Evolutionary conservation across 1,139 yeast species (phyloP).

Genomic region (Kodamaea sp.): DNA sequence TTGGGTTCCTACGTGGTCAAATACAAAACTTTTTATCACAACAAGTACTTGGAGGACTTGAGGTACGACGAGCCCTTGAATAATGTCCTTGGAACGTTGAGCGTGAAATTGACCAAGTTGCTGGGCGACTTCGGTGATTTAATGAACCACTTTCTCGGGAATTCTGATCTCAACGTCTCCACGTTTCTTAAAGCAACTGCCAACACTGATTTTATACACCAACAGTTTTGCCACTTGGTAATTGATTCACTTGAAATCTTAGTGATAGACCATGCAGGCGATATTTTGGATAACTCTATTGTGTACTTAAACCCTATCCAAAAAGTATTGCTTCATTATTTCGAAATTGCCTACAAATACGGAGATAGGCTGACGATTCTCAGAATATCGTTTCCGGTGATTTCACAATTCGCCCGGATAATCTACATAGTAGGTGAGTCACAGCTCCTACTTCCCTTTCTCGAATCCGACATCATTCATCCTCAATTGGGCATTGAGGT

Average conservation of each 20-base stretch:
- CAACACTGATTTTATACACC: neutral
- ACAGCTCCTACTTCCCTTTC: slow-evolving; percentile 18
- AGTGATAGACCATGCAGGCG: slow-evolving; percentile 14
- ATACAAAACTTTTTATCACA: slow-evolving; percentile 13
- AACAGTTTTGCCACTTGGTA: slow-evolving; percentile 12
- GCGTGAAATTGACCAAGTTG: slow-evolving; percentile 14
- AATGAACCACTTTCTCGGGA: slow-evolving; percentile 4
- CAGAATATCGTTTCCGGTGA: slow-evolving; percentile 17
- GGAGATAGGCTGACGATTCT: slow-evolving; percentile 7
- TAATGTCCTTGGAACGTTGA: slow-evolving; percentile 4
- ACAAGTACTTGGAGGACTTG: slow-evolving; percentile 7
- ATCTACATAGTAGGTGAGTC: slow-evolving; percentile 29
- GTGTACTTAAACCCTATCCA: slow-evolving; percentile 13
- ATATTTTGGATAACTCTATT: slow-evolving; percentile 9
- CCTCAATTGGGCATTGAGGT: slow-evolving; percentile 12
- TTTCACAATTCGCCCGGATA: slow-evolving; percentile 23
- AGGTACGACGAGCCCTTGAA: slow-evolving; percentile 2
- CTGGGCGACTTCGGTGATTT: slow-evolving; percentile 14
- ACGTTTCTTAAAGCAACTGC: slow-evolving; percentile 1
- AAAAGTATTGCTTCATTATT: slow-evolving; percentile 8
- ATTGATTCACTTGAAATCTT: slow-evolving; percentile 17
- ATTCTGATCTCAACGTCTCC: slow-evolving; percentile 4
- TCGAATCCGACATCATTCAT: slow-evolving; percentile 8
- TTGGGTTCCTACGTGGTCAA: slow-evolving; percentile 12
- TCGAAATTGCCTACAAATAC: slow-evolving; percentile 4